Evolutionary conservation across 345 rosid species (phyloP).

Genomic region (Fremontodendron californicum): DNA sequence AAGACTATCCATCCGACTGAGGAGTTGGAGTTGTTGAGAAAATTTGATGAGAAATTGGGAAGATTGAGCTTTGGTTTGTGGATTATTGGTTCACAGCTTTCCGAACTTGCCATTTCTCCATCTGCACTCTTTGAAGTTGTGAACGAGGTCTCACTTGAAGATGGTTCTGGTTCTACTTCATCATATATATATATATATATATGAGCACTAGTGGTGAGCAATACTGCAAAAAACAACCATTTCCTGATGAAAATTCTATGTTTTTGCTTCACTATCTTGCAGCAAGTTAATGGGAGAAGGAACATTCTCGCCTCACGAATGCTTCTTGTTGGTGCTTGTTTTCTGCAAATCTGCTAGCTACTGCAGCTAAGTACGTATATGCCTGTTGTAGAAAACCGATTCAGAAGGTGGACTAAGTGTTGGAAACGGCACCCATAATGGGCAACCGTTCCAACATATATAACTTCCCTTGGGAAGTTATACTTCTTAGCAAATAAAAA

Average conservation of each 20-base stretch:
- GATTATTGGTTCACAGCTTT: constrained; percentile 66
- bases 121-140: constrained; percentile 73
- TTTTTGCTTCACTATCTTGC: constrained; percentile 57
- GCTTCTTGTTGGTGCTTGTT: constrained; percentile 87
- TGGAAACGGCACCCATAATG: no score
- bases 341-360: constrained; percentile 49
- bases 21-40: constrained; percentile 59
- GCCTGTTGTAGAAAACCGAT: constrained; percentile 49
- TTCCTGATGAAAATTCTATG: constrained; percentile 57
- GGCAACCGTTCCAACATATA: no score
- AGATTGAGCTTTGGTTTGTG: constrained; percentile 74
- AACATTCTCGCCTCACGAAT: constrained; percentile 64
- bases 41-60: constrained; percentile 68
- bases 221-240: constrained; percentile 63
- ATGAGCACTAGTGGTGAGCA: constrained; percentile 55
- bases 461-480: no score
- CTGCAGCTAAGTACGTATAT: constrained; percentile 65
- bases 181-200: no score
- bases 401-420: constrained; percentile 62
- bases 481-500: no score
- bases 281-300: constrained; percentile 58
- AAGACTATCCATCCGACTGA: constrained; percentile 51
- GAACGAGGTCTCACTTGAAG: constrained; percentile 56
- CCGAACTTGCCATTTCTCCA: constrained; percentile 67
- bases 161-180: constrained; percentile 36